Conservation (phyloP, 345 rosid species). For the Arabis alpina region DNA sequence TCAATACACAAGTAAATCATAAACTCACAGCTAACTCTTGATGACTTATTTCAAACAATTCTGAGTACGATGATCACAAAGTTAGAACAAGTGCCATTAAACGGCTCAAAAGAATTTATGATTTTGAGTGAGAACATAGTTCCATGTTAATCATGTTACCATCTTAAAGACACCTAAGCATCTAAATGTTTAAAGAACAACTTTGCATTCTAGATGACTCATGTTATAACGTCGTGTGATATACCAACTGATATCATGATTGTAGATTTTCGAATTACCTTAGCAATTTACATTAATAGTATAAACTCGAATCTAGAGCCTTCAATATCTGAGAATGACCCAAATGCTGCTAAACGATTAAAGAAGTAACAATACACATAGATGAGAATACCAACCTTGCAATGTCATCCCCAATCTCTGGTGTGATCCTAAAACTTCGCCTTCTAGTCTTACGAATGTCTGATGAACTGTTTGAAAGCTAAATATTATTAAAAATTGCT, state of each 20-base stretch:
- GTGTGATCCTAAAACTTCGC: constrained; percentile 94
- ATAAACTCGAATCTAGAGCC: constrained; percentile 15
- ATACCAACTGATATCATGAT: constrained; percentile 20
- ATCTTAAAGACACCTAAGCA: constrained; percentile 30
- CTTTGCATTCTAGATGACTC: constrained; percentile 23
- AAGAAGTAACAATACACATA: constrained; percentile 20
- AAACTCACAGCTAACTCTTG: constrained; percentile 18
- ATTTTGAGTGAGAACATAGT: constrained; percentile 9
- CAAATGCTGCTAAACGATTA: constrained; percentile 29
- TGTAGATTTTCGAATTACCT: constrained; percentile 7
- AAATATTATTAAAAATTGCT: constrained; percentile 28
- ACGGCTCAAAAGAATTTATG: not conserved
- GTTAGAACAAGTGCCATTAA: constrained; percentile 3
- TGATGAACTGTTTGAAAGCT: constrained; percentile 75
- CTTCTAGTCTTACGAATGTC: constrained; percentile 84
- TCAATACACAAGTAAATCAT: constrained; percentile 28
- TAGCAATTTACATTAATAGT: constrained; percentile 9
- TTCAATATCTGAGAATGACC: constrained; percentile 20
- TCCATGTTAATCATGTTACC: constrained; percentile 18
- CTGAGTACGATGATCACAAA: constrained; percentile 3
- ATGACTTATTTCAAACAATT: constrained; percentile 7
- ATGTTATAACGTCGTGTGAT: constrained; percentile 19
- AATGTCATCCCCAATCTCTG: constrained; percentile 97
- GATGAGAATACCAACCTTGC: constrained; percentile 69
- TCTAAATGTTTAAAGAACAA: not conserved